Conservation (phyloP, 129 eudicot genomes). For the Tanacetum coccineum region DNA sequence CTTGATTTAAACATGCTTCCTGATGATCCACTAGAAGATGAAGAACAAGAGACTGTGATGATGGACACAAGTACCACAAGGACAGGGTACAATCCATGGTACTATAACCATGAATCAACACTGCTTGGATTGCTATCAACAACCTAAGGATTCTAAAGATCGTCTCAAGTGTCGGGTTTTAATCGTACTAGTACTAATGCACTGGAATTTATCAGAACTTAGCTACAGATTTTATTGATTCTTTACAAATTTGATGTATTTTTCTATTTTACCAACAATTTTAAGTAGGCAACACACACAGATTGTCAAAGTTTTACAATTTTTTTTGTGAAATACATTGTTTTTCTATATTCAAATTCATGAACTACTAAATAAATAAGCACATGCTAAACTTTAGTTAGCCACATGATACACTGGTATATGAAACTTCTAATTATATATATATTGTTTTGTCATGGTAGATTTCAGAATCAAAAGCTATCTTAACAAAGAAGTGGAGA, state of each 20-base stretch:
- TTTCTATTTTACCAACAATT: conserved; percentile 22
- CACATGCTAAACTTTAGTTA: neutral
- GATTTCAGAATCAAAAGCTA: too few relatives aligned
- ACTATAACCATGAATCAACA: conserved; percentile 50
- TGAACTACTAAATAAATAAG: neutral
- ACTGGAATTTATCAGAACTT: conserved; percentile 11
- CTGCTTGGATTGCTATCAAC: conserved; percentile 54
- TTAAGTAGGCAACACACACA: conserved; percentile 24
- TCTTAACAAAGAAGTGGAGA: too few relatives aligned
- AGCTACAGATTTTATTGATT: conserved; percentile 56
- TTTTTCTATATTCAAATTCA: conserved; percentile 4
- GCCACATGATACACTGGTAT: neutral
- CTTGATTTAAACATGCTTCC: conserved; percentile 87
- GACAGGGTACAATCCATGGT: conserved; percentile 57
- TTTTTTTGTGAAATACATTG: conserved; percentile 19
- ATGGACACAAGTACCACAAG: conserved; percentile 21
- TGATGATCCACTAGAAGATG: conserved; percentile 45
- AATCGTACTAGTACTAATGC: conserved; percentile 3
- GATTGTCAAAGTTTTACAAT: conserved; percentile 18
- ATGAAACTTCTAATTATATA: too few relatives aligned
- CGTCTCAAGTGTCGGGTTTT: conserved; percentile 1
- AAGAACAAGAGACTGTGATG: conserved; percentile 29
- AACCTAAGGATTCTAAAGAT: conserved; percentile 2
- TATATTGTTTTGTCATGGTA: too few relatives aligned
- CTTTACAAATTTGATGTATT: conserved; percentile 45